Evolutionary conservation across 805 yeast species (phyloP).

Genomic region (Kregervanrija delftensis): DNA sequence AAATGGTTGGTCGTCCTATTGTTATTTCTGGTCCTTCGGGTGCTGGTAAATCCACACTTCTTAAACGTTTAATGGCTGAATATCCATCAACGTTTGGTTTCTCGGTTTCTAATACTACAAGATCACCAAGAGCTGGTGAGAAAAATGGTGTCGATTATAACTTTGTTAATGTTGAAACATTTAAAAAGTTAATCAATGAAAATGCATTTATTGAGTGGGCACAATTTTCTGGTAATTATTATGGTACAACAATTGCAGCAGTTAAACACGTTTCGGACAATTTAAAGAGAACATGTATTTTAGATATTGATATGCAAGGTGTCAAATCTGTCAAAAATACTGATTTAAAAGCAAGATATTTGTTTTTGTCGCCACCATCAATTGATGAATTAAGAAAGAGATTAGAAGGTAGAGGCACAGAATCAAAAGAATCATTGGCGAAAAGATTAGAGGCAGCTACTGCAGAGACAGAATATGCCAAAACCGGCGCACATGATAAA

Average conservation of each 20-base stretch:
- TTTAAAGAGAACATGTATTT: conserved; percentile 70
- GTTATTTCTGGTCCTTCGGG: conserved; percentile 97
- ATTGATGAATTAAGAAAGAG: conserved; percentile 70
- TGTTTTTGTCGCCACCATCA: conserved; percentile 91
- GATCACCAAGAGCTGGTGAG: conserved; percentile 90
- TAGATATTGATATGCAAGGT: conserved; percentile 99
- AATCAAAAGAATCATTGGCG: conserved; percentile 74
- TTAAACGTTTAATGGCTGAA: conserved; percentile 85
- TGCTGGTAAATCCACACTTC: conserved; percentile 90
- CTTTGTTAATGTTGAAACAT: conserved; percentile 73
- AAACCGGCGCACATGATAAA: conserved; percentile 88
- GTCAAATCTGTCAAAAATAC: conserved; percentile 86
- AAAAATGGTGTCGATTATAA: conserved; percentile 83
- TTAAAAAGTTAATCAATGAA: conserved; percentile 67
- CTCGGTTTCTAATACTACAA: conserved; percentile 89
- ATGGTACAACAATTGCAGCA: conserved; percentile 87
- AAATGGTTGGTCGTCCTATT: conserved; percentile 56
- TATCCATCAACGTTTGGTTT: conserved; percentile 88
- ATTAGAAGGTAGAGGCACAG: conserved; percentile 89
- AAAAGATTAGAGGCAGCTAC: conserved; percentile 84
- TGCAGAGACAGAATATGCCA: conserved; percentile 82
- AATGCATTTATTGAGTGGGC: conserved; percentile 94
- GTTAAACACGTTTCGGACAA: conserved; percentile 64
- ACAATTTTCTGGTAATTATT: conserved; percentile 93
- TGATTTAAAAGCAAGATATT: conserved; percentile 72